Evolutionary conservation across 371 early-diverging fungal genomes (phyloP), one percentile per base, ranked within the genome.

Genomic region (Mucor lusitanicus): DNA sequence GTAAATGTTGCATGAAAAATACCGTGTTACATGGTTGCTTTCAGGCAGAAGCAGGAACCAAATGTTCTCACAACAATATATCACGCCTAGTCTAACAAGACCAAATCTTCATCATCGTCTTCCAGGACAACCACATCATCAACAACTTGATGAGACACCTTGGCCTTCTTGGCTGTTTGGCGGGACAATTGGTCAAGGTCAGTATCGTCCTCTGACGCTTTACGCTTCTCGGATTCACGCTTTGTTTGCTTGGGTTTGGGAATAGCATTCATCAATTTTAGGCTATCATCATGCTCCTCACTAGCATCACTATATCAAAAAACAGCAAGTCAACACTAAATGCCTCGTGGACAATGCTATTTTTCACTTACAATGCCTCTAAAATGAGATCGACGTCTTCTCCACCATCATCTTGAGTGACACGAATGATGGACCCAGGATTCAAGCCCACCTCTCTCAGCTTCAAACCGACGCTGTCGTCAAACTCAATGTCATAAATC

Each of bases 401-500:
- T 3, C 76, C 77, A 3, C 76, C 86, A 55, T 85, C 82, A 61
- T 83, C 85, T 32, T 83, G 76, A 46, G 66, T 71, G 5, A 90
- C 71, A 37, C 83, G 86, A 46, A 91, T 59, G 32, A 87, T 83
- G 50, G 79, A 78, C 21, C 90, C 89, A 50, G 89, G 74, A 17
- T 71, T 75, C 27, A 95, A 62, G 7, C 85, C 82, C 37, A 97
- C 70, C 0, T 83, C 81, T 4, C 71, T 76, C 48, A 97, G 75
- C 0, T 90, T 69, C 53, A 67, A 72, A 0, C 76, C 78, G 3
- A 86, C 69, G 63, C 94, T 95, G 54, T 97, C 97, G 27, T 95
- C 95, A 65, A 91, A 94, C 48, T 98, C 98, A 13, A 87, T 81
- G 71, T 99, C 99, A 65, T 95, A 95, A 33, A 99, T 72, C 27